Base-by-base conservation (phyloP, 495 filamentous ascomycete species). In the Bacidia gigantensis region DNA sequence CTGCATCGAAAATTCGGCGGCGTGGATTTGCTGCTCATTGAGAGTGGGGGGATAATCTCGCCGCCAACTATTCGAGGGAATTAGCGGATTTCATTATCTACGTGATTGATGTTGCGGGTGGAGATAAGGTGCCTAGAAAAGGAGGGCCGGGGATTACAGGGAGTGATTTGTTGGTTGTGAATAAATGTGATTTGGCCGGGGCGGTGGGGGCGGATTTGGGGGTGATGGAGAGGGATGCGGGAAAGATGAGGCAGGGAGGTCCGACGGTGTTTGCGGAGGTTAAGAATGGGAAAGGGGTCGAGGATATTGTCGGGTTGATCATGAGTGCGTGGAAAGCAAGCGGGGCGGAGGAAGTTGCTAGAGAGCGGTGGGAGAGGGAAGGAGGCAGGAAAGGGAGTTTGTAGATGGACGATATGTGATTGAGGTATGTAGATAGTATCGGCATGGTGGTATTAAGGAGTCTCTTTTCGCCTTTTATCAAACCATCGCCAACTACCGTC, bases 181-280 rank as follows among this genome's bases (percentile, higher is more conserved):
- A 98, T 63, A 98, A 98, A 80, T 89, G 86, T 39, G 92, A 98
- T 68, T 67, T 98, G 58, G 92, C 92, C 1, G 83, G 89, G 70
- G 78, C 84, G 25, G 83, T 98, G 23, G 92, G 92, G 14, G 92
- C 92, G 11, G 92, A 98, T 69, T 59, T 97, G 61, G 72, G 63
- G 11, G 89, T 98, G 17, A 98, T 98, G 92, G 92, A 97, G 67
- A 70, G 90, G 49, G 92, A 98, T 73, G 82, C 90, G 29, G 68
- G 85, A 50, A 90, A 87, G 77, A 98, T 98, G 84, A 71, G 89
- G 59, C 92, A 97, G 65, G 92, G 89, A 9, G 92, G 92, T 0
- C 92, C 92, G 25, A 95, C 89, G n/a, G 82, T 98, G 24, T 97
- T 97, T 64, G 92, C 90, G 22, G 83, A 90, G 72, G 92, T 98